These are phyloP conservation scores for Prunus padus DNA, from an alignment of 306 rosid species.

Conservation along the genomic window DNA sequence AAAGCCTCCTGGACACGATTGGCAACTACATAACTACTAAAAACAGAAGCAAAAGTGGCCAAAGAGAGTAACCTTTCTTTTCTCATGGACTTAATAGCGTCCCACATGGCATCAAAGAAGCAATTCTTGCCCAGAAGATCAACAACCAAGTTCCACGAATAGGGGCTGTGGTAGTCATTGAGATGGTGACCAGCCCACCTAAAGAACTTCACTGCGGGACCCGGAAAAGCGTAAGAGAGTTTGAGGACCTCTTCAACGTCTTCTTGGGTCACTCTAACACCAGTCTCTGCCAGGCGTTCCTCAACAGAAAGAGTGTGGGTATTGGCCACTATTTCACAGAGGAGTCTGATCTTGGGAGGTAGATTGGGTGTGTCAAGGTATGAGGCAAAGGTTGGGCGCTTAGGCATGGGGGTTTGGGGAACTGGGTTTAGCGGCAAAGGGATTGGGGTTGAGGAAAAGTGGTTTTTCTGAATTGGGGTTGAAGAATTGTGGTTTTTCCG, in stretches of 20 bases:
- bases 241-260: constrained; percentile 63
- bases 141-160: constrained; percentile 65
- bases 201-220: constrained; percentile 60
- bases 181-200: constrained; percentile 64
- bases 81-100: constrained; percentile 58
- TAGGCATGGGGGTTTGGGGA: not conserved
- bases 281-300: constrained; percentile 30
- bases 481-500: not conserved
- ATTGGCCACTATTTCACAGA: constrained; percentile 51
- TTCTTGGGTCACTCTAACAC: constrained; percentile 30
- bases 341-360: constrained; percentile 31
- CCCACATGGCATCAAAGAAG: constrained; percentile 68
- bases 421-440: not conserved
- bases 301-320: constrained; percentile 41
- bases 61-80: constrained; percentile 37
- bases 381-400: constrained; percentile 30
- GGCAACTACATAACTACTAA: constrained; percentile 51
- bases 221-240: constrained; percentile 60
- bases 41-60: constrained; percentile 68
- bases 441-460: not conserved
- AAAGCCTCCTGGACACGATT: constrained; percentile 42
- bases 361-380: constrained; percentile 40
- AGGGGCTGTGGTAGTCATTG: constrained; percentile 53
- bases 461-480: not conserved
- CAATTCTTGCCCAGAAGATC: constrained; percentile 58